Evolutionary conservation across 2,329 filamentous ascomycete species (phyloP).

Genomic region (Thermothelomyces thermophilus): DNA sequence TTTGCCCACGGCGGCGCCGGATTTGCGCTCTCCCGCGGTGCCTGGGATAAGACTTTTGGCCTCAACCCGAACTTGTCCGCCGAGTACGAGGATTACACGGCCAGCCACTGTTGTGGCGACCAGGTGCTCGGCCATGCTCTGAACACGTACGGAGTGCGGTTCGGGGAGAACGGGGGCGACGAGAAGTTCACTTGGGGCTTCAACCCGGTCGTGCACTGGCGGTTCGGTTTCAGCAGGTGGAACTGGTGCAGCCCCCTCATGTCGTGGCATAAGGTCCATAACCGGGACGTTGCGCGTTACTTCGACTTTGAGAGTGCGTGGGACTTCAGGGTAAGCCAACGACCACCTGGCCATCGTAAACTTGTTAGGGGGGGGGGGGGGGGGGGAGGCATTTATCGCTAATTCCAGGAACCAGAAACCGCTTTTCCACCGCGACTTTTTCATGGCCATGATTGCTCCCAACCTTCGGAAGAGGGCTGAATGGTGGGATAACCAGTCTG

Average conservation of each 20-base stretch:
- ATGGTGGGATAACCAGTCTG: slow-evolving; percentile 16
- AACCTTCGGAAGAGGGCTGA: slow-evolving; percentile 6
- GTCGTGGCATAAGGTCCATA: slow-evolving; percentile 16
- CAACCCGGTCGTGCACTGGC: slow-evolving; percentile 16
- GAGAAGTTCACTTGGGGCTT: slow-evolving; percentile 17
- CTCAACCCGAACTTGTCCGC: slow-evolving; percentile 5
- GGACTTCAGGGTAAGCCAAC: slow-evolving; percentile 7
- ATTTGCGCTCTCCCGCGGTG: slow-evolving; percentile 12
- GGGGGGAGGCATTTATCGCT: too few species aligned
- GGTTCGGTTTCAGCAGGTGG: slow-evolving; percentile 13
- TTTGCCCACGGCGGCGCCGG: slow-evolving; percentile 16
- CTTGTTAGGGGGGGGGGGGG: too few species aligned
- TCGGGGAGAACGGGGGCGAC: slow-evolving; percentile 14
- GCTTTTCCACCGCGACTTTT: slow-evolving; percentile 11
- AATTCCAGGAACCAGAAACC: background rate
- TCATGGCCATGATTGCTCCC: slow-evolving; percentile 4
- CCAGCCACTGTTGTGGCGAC: slow-evolving; percentile 15
- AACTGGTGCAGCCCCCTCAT: slow-evolving; percentile 14
- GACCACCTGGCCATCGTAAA: background rate
- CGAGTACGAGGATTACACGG: slow-evolving; percentile 14
- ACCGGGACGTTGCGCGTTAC: slow-evolving; percentile 13
- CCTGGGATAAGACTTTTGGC: slow-evolving; percentile 14
- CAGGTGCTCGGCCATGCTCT: slow-evolving; percentile 15
- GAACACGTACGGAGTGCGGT: slow-evolving; percentile 12
- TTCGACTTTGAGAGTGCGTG: slow-evolving; percentile 4